Percentiles rank a stretch among this genome's conserved stretches.
phyloP scores from a whole-genome alignment of 2,329 filamentous ascomycete species.

The Tothia fuscella region DNA sequence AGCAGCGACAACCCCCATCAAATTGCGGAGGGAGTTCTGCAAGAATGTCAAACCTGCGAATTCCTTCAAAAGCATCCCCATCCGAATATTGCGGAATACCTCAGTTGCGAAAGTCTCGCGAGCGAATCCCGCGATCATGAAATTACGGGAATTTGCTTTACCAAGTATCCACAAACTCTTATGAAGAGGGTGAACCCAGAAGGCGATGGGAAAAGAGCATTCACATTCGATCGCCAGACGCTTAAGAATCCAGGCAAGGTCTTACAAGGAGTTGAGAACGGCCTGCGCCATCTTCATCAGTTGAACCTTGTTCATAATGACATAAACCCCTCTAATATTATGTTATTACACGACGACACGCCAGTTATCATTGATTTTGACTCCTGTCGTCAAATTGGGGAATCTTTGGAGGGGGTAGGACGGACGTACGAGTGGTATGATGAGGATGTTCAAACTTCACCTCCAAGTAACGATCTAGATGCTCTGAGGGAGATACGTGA shows the following conservation, averaged over 20 bases:
- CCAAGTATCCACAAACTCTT: no score
- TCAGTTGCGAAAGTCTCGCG: no score
- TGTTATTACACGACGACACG: slow-evolving; percentile 17
- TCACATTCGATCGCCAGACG: neutral
- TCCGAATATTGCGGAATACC: no score
- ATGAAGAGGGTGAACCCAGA: no score
- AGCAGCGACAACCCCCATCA: no score
- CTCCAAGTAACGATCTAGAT: slow-evolving; percentile 1
- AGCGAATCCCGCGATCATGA: no score
- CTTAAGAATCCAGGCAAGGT: neutral
- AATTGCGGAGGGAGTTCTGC: no score
- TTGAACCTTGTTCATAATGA: slow-evolving; percentile 21
- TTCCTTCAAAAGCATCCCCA: no score
- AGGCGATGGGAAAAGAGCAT: no score
- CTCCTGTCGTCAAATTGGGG: slow-evolving; percentile 18
- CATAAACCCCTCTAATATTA: slow-evolving; percentile 22
- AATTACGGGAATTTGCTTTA: no score
- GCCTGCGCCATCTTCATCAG: slow-evolving; percentile 21
- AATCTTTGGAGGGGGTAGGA: slow-evolving; percentile 11
- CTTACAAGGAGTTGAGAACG: slow-evolving; percentile 6
- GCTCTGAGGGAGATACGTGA: slow-evolving; percentile 2
- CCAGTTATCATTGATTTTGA: slow-evolving; percentile 22
- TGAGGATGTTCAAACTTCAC: neutral
- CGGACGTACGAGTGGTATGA: neutral
- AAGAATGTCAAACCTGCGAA: no score